Conservation (phyloP, 2,329 filamentous ascomycete species). For the Microcera coccophila region DNA sequence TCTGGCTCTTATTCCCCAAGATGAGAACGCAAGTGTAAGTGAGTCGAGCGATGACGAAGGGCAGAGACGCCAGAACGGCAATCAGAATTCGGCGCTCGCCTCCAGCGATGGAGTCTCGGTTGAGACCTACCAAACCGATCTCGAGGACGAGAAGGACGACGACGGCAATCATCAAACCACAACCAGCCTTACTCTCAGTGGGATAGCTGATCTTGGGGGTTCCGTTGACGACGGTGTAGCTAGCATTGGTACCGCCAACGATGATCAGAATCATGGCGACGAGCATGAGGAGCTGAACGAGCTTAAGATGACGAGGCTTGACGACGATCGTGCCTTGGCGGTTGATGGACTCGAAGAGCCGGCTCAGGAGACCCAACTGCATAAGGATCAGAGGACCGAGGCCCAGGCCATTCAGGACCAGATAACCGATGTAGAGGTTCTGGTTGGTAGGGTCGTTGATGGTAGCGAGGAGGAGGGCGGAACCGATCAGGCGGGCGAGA, state of each 20-base stretch:
- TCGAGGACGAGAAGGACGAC: slow-evolving; percentile 40
- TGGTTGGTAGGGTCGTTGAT: slow-evolving; percentile 49
- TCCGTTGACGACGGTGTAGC: slow-evolving; percentile 18
- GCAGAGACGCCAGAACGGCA: slow-evolving; percentile 32
- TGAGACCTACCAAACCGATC: slow-evolving; percentile 37
- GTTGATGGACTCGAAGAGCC: slow-evolving; percentile 46
- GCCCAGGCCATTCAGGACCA: slow-evolving; percentile 31
- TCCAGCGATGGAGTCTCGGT: slow-evolving; percentile 38
- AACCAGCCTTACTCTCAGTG: slow-evolving; percentile 25
- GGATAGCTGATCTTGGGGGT: slow-evolving; percentile 26
- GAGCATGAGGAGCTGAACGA: slow-evolving; percentile 41
- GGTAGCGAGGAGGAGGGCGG: slow-evolving; percentile 41
- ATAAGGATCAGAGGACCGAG: slow-evolving; percentile 47
- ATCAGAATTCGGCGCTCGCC: slow-evolving; percentile 55
- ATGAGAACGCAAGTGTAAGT: slow-evolving; percentile 29
- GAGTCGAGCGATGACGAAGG: slow-evolving; percentile 33
- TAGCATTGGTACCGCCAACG: slow-evolving; percentile 30
- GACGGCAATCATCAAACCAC: slow-evolving; percentile 33
- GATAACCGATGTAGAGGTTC: slow-evolving; percentile 33
- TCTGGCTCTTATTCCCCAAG: slow-evolving; percentile 24
- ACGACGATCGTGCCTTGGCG: slow-evolving; percentile 31
- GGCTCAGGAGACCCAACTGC: slow-evolving; percentile 30
- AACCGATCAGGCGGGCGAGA: slow-evolving; percentile 53
- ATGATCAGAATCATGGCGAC: slow-evolving; percentile 36
- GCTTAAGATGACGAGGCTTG: slow-evolving; percentile 28